phyloP scores from a whole-genome alignment of 345 rosid genomes.

The Corymbia maculata region DNA sequence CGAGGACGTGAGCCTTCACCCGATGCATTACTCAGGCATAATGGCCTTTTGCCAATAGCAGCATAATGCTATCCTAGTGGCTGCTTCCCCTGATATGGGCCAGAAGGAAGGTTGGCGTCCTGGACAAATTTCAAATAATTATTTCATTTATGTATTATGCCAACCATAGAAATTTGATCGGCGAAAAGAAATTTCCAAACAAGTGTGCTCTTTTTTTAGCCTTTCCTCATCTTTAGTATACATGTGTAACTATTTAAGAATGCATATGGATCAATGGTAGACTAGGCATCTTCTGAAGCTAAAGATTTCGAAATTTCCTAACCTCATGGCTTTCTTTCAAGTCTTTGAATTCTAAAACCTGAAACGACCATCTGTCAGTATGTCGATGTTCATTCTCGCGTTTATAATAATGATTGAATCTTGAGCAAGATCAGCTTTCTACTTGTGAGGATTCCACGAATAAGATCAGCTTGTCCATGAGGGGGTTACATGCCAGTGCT shows the following conservation, averaged over 20 bases:
- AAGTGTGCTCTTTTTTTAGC: not conserved
- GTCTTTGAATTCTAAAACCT: not conserved
- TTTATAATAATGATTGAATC: not conserved
- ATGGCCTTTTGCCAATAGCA: conserved; percentile 48
- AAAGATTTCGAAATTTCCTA: not conserved
- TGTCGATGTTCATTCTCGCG: not conserved
- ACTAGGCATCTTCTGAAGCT: not conserved
- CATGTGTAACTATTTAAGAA: not conserved
- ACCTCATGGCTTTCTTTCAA: not conserved
- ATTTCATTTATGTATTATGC: not conserved
- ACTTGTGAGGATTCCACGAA: not conserved
- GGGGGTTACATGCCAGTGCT: not conserved
- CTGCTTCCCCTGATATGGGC: not conserved
- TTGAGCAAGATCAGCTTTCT: not conserved
- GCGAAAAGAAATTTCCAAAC: not conserved
- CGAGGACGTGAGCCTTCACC: conserved; percentile 94
- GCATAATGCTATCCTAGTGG: conserved; percentile 15
- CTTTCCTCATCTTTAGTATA: not conserved
- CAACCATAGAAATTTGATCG: not conserved
- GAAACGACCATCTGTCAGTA: not conserved
- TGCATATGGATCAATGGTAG: not conserved
- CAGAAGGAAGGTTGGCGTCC: not conserved
- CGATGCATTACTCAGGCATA: conserved; percentile 77
- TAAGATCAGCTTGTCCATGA: not conserved
- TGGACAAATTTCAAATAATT: not conserved